Evolutionary conservation across 371 early-diverging fungal genomes (phyloP).

Genomic region (Rhizomucor pusillus): DNA sequence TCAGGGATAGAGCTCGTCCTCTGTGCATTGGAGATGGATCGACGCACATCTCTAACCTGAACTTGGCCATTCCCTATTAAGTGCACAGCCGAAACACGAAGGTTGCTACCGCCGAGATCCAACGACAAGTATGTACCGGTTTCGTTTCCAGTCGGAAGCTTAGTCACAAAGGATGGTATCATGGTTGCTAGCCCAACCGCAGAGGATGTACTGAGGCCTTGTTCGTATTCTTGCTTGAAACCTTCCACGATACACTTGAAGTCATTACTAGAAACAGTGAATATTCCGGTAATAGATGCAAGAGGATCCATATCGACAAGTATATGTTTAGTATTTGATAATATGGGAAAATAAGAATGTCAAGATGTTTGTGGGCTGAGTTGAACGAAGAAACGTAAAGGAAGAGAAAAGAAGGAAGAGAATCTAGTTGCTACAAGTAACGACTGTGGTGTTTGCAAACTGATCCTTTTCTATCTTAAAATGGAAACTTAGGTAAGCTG

Average conservation of each 20-base stretch:
- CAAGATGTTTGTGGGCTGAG: too few relatives aligned
- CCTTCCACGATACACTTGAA: conserved; percentile 9
- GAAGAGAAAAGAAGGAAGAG: not conserved
- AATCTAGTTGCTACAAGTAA: not conserved
- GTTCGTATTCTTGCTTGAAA: conserved; percentile 7
- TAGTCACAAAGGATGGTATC: conserved; percentile 86
- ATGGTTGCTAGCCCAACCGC: conserved; percentile 50
- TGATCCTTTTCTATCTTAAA: not conserved
- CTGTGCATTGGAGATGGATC: conserved; percentile 28
- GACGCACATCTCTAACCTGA: conserved; percentile 74
- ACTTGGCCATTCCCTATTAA: conserved; percentile 73
- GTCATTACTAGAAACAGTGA: not conserved
- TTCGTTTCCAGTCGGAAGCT: conserved; percentile 83
- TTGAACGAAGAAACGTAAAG: too few relatives aligned
- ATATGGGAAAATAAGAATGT: not conserved
- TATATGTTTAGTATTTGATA: not conserved
- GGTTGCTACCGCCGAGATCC: conserved; percentile 93
- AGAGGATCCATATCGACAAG: not conserved
- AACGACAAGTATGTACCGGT: conserved; percentile 83
- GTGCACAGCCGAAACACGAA: conserved; percentile 81
- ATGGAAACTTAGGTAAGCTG: not conserved
- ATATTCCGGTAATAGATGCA: not conserved
- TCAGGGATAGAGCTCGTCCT: conserved; percentile 66
- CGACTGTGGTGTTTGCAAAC: too few relatives aligned
- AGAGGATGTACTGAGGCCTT: conserved; percentile 12